phyloP scores from a whole-genome alignment of 176 grass and related monocot species.

The Oryza longistaminata region DNA sequence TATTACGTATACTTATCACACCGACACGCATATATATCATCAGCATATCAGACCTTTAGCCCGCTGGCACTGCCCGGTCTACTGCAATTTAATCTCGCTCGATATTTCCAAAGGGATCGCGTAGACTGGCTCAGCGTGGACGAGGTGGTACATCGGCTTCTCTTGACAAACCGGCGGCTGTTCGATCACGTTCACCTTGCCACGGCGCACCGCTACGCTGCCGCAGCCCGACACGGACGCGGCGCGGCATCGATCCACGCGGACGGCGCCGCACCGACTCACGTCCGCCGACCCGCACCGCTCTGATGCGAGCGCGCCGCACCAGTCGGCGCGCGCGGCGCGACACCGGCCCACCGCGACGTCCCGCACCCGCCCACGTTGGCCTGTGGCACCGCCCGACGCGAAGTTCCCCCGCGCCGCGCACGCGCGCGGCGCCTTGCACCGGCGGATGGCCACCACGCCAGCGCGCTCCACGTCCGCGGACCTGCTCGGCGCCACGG shows the following conservation, averaged over 20 bases:
- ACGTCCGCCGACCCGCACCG: not conserved
- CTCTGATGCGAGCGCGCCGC: not conserved
- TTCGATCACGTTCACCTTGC: conserved; percentile 26
- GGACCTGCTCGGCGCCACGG: conserved; percentile 36
- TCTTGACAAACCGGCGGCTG: not conserved
- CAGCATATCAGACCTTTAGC: not conserved
- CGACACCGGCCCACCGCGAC: not conserved
- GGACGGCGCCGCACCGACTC: not conserved
- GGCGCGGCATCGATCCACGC: conserved; percentile 3
- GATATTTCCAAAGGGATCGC: not conserved
- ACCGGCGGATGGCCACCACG: conserved; percentile 43
- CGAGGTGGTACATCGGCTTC: not conserved
- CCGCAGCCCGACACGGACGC: conserved; percentile 23
- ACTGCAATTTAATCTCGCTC: not conserved
- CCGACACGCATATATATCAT: too few relatives aligned
- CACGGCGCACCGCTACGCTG: conserved; percentile 18
- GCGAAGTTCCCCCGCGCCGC: conserved; percentile 28
- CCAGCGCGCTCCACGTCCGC: conserved; percentile 52
- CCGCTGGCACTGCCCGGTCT: not conserved
- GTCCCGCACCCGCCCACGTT: conserved; percentile 45
- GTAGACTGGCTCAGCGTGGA: not conserved
- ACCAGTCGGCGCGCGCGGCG: not conserved
- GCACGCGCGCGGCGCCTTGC: conserved; percentile 39
- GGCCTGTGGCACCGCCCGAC: conserved; percentile 39
- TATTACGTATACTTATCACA: too few relatives aligned